These are phyloP conservation scores for Trichoderma reesei DNA, from an alignment of 495 filamentous ascomycete species.

Conservation along the genomic window DNA sequence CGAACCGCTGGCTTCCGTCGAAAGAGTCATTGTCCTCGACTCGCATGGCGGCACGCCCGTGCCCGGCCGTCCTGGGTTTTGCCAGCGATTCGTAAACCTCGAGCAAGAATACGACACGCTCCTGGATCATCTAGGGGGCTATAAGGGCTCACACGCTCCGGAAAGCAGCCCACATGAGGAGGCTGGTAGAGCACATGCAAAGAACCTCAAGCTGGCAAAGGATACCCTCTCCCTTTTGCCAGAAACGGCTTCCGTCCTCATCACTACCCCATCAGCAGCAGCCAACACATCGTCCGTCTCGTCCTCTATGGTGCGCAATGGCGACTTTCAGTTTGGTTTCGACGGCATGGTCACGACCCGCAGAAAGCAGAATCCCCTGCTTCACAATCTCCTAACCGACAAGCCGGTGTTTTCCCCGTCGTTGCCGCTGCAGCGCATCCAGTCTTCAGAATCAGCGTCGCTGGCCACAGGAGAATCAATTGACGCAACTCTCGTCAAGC, in stretches of 20 bases:
- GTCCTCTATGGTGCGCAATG: slow-evolving; percentile 24
- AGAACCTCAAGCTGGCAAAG: slow-evolving; percentile 63
- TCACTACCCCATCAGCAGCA: slow-evolving; percentile 78
- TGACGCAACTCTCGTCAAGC: slow-evolving; percentile 71
- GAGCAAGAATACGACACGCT: slow-evolving; percentile 78
- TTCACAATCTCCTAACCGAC: slow-evolving; percentile 94
- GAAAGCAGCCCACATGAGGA: not conserved
- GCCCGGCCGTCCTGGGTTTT: slow-evolving; percentile 50
- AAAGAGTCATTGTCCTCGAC: slow-evolving; percentile 85
- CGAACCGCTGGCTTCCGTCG: slow-evolving; percentile 50
- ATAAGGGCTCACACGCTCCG: not conserved
- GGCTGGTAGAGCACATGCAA: slow-evolving; percentile 36
- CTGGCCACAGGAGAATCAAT: slow-evolving; percentile 4
- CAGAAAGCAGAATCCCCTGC: slow-evolving; percentile 77
- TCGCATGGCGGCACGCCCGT: slow-evolving; percentile 79
- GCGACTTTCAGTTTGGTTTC: slow-evolving; percentile 34
- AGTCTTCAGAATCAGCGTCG: slow-evolving; percentile 15
- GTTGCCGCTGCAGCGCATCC: slow-evolving; percentile 55
- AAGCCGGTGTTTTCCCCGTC: slow-evolving; percentile 88
- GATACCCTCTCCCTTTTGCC: slow-evolving; percentile 68
- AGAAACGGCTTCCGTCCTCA: slow-evolving; percentile 70
- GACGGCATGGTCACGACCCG: slow-evolving; percentile 62
- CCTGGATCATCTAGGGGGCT: slow-evolving; percentile 42
- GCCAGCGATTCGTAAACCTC: slow-evolving; percentile 90
- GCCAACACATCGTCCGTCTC: slow-evolving; percentile 35